Conservation (phyloP, 2,329 filamentous ascomycete species). For the Lachnellula cervina region DNA sequence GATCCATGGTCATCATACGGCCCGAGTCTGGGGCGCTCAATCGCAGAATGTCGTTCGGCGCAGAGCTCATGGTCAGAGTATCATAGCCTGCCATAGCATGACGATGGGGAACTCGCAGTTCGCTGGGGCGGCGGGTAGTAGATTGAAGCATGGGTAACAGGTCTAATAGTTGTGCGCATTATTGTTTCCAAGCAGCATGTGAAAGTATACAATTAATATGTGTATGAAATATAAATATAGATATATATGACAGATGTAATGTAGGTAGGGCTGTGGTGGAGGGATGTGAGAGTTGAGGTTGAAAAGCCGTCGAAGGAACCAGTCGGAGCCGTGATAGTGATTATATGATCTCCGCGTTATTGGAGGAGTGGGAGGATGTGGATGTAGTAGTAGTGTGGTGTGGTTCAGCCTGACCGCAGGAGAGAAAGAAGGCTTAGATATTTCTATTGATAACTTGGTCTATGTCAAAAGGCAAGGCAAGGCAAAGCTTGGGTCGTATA, state of each 20-base stretch:
- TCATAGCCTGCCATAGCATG: constrained; percentile 16
- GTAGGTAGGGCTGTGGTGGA: too few relatives aligned
- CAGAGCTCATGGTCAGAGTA: constrained; percentile 10
- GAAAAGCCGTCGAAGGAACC: too few relatives aligned
- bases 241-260: neutral
- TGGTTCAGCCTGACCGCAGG: too few relatives aligned
- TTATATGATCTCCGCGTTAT: constrained; percentile 4
- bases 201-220: neutral
- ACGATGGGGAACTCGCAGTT: constrained; percentile 1
- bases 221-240: too few relatives aligned
- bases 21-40: constrained; percentile 18
- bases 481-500: neutral
- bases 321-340: neutral
- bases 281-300: too few relatives aligned
- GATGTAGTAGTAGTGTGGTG: too few relatives aligned
- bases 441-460: neutral
- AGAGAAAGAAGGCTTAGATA: neutral
- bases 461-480: neutral
- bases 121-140: constrained; percentile 2
- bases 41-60: constrained; percentile 26
- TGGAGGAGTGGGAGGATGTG: constrained; percentile 4
- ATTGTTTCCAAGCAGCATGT: constrained; percentile 1
- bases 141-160: constrained; percentile 12
- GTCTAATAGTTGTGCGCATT: constrained; percentile 15
- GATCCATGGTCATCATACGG: constrained; percentile 22